A percentile compares a stretch with the other conserved stretches of the same genome.
phyloP scores from a whole-genome alignment of 768 basidiomycete genomes.

The Filobasidium wieringae region DNA sequence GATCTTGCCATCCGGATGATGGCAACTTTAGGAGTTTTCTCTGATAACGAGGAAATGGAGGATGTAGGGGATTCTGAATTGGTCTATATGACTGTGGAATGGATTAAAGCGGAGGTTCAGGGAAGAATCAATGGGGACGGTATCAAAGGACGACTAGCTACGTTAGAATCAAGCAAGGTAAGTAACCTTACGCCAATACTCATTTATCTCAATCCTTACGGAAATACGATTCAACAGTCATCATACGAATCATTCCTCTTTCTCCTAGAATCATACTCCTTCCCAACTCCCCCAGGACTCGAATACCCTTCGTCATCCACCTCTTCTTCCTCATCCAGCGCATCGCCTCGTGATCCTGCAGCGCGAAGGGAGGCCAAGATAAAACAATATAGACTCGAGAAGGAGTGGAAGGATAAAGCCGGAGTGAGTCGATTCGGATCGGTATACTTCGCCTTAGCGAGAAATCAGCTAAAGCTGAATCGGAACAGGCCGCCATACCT shows the following conservation, averaged over 20 bases:
- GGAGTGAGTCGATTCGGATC: constrained; percentile 46
- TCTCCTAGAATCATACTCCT: constrained; percentile 27
- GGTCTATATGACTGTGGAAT: constrained; percentile 35
- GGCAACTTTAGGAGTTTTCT: constrained; percentile 35
- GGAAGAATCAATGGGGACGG: constrained; percentile 26
- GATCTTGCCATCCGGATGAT: constrained; percentile 31
- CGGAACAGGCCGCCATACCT: constrained; percentile 15
- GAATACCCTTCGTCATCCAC: neutral
- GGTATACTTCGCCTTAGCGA: neutral
- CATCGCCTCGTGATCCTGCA: constrained; percentile 47
- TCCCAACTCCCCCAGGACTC: constrained; percentile 5
- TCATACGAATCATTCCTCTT: constrained; percentile 25
- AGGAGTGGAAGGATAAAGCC: constrained; percentile 58
- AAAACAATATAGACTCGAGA: constrained; percentile 75
- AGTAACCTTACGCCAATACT: constrained; percentile 6
- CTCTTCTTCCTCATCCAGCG: constrained; percentile 1
- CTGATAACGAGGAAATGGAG: constrained; percentile 35
- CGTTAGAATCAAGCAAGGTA: constrained; percentile 28
- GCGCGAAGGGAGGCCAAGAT: constrained; percentile 78
- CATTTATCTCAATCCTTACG: neutral
- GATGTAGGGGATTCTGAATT: constrained; percentile 35
- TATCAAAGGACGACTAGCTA: constrained; percentile 21
- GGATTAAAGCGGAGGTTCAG: constrained; percentile 32
- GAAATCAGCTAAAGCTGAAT: neutral
- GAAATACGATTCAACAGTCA: constrained; percentile 12